A percentile compares a stretch with the other conserved stretches of the same genome.
phyloP scores from a whole-genome alignment of 495 filamentous ascomycete genomes.

The Aspergillus leporis region DNA sequence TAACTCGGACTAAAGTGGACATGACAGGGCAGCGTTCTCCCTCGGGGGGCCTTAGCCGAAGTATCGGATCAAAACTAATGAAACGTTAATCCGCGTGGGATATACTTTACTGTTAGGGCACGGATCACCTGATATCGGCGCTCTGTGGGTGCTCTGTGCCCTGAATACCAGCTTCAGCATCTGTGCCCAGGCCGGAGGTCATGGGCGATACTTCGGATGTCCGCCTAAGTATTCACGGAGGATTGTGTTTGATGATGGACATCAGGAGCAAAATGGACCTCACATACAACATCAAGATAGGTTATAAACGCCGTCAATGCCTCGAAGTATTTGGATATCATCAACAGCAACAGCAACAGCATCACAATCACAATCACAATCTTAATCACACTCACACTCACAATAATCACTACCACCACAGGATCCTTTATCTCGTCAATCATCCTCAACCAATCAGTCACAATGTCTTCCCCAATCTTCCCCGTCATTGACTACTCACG shows the following conservation, averaged over 20 bases:
- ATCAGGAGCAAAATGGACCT: neutral
- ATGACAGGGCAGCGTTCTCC: neutral
- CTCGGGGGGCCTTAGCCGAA: neutral
- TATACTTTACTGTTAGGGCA: neutral
- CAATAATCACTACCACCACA: neutral
- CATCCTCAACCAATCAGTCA: neutral
- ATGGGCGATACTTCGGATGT: neutral
- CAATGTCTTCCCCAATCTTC: neutral
- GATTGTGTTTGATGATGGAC: neutral
- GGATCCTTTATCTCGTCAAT: neutral
- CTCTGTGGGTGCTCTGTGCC: neutral
- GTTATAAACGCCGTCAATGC: neutral
- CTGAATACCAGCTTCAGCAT: neutral
- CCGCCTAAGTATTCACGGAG: neutral
- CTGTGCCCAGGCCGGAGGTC: neutral
- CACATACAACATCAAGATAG: neutral
- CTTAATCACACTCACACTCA: neutral
- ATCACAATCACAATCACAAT: neutral
- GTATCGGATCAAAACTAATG: neutral
- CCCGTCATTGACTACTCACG: neutral
- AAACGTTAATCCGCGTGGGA: neutral
- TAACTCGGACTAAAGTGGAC: neutral
- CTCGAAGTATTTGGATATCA: neutral
- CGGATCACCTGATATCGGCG: neutral
- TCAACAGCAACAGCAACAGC: neutral